phyloP scores from a whole-genome alignment of 169 alveolate species.

The Ichthyophthirius multifiliis region DNA sequence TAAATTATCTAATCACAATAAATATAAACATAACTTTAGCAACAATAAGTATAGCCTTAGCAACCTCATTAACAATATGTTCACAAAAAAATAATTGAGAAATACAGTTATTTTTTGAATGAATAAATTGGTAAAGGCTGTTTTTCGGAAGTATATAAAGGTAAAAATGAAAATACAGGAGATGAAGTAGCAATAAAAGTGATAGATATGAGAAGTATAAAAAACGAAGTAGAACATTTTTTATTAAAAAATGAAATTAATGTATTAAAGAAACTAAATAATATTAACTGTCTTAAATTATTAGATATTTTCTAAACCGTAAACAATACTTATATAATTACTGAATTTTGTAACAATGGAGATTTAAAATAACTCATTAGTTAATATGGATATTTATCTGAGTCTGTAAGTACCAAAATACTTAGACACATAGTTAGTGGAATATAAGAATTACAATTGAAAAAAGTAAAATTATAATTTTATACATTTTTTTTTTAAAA shows the following conservation, averaged over 20 bases:
- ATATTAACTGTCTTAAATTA: constrained; percentile 8
- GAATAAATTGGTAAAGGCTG: constrained; percentile 40
- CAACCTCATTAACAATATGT: too few species aligned
- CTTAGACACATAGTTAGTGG: constrained; percentile 27
- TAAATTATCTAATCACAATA: too few species aligned
- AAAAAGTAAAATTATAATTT: neutral
- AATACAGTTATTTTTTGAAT: constrained; percentile 25
- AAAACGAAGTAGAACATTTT: constrained; percentile 22
- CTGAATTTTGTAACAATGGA: constrained; percentile 40
- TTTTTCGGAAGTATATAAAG: constrained; percentile 37
- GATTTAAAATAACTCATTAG: constrained; percentile 28
- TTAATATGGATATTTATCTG: constrained; percentile 27
- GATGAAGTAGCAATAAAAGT: constrained; percentile 45
- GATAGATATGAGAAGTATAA: constrained; percentile 41
- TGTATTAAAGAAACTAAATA: constrained; percentile 14
- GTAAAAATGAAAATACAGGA: constrained; percentile 34
- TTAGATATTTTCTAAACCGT: constrained; percentile 30
- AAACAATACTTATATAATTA: constrained; percentile 36
- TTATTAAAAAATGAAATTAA: constrained; percentile 22
- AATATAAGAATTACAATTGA: constrained; percentile 18
- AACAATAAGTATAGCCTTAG: too few species aligned
- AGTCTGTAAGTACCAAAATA: constrained; percentile 17
- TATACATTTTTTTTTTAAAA: neutral
- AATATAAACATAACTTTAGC: too few species aligned
- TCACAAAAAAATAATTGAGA: constrained; percentile 31